A percentile compares a stretch with the other conserved stretches of the same genome.
Conservation (phyloP, 73 alveolate genomes). For the Tetrahymena thermophila region DNA sequence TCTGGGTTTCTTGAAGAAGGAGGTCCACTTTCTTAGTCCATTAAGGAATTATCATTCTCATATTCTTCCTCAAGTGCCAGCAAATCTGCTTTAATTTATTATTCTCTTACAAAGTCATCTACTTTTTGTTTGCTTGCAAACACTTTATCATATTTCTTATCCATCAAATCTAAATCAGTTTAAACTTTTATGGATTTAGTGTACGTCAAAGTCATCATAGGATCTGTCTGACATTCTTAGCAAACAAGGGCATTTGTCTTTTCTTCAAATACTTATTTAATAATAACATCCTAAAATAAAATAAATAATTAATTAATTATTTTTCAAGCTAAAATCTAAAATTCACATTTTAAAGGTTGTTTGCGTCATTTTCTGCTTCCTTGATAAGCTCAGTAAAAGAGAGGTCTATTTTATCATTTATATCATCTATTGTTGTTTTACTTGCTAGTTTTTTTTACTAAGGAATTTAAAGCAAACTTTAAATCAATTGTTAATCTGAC, state of each 20-base stretch:
- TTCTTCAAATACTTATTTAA: background rate
- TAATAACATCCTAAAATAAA: background rate
- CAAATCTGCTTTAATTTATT: background rate
- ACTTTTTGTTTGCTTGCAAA: background rate
- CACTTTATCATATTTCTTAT: background rate
- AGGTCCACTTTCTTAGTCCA: background rate
- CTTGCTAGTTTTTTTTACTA: background rate
- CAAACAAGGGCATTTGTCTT: background rate
- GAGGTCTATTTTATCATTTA: background rate
- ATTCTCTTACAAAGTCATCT: background rate
- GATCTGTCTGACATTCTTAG: background rate
- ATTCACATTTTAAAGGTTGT: background rate
- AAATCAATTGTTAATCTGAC: background rate
- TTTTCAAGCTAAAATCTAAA: background rate
- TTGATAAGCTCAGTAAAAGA: background rate
- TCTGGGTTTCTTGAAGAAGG: background rate
- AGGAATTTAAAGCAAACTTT: background rate
- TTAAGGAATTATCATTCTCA: background rate
- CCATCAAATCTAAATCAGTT: background rate
- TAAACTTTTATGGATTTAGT: background rate
- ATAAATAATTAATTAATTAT: too few species aligned
- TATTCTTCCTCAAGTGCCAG: background rate
- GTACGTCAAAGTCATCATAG: background rate
- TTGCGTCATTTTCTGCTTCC: background rate
- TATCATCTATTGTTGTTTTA: background rate